Evolutionary conservation across 805 yeast species (phyloP).

Genomic region (Candida jianshihensis): DNA sequence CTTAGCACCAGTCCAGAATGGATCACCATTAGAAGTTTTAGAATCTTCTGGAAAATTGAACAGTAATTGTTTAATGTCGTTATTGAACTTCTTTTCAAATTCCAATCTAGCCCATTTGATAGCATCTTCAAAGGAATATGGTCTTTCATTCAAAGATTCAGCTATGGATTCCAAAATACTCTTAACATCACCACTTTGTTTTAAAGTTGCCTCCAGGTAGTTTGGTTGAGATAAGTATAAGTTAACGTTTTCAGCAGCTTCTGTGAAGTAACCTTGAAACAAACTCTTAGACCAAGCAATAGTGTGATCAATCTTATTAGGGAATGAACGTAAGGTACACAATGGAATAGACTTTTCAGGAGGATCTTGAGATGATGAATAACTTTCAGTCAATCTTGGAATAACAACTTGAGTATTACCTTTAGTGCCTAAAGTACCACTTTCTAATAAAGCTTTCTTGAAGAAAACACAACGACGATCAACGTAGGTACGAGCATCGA

Average conservation of each 20-base stretch:
- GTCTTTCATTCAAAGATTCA: slow-evolving; percentile 70
- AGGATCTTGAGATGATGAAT: slow-evolving; percentile 95
- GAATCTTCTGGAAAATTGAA: slow-evolving; percentile 96
- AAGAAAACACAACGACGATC: slow-evolving; percentile 95
- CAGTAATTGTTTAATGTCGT: slow-evolving; percentile 84
- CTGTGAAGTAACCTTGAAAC: slow-evolving; percentile 87
- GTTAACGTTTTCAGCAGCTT: slow-evolving; percentile 91
- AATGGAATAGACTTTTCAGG: slow-evolving; percentile 97
- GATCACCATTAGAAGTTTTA: slow-evolving; percentile 79
- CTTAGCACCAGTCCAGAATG: slow-evolving; percentile 97
- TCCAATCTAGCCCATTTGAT: slow-evolving; percentile 90
- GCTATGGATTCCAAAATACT: slow-evolving; percentile 77
- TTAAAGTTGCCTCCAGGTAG: slow-evolving; percentile 84
- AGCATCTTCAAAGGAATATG: slow-evolving; percentile 88
- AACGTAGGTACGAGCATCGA: slow-evolving; percentile 96
- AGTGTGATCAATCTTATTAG: slow-evolving; percentile 96
- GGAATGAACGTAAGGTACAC: slow-evolving; percentile 96
- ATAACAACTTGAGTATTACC: slow-evolving; percentile 96
- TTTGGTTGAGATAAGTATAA: slow-evolving; percentile 85
- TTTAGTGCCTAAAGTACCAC: slow-evolving; percentile 97
- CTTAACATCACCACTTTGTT: slow-evolving; percentile 88
- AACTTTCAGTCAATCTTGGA: slow-evolving; percentile 91
- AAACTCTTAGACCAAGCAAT: slow-evolving; percentile 98
- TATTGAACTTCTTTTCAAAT: slow-evolving; percentile 77
- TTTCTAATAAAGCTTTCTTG: slow-evolving; percentile 85